Conservation (phyloP, 139 green algal species). For the Chlorella sorokiniana region DNA sequence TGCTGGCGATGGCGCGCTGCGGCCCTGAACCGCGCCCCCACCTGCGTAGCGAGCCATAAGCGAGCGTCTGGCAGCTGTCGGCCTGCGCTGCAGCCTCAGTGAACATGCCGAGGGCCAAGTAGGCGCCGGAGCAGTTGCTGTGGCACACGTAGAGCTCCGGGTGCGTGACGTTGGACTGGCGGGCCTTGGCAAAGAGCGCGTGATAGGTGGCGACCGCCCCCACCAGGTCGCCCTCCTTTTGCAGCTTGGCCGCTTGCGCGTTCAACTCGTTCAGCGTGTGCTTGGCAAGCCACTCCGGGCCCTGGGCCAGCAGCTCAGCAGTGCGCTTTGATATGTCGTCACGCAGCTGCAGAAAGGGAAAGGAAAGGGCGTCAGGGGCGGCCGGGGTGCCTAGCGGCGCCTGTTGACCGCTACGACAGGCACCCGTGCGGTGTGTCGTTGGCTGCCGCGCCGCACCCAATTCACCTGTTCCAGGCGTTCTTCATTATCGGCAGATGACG, state of each 20-base stretch:
- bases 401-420: neutral
- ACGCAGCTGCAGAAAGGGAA: neutral
- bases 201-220: conserved; percentile 47
- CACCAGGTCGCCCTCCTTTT: conserved; percentile 32
- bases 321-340: conserved; percentile 3
- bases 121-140: conserved; percentile 57
- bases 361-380: neutral
- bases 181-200: conserved; percentile 56
- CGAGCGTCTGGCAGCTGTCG: conserved; percentile 34
- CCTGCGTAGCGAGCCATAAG: conserved; percentile 45
- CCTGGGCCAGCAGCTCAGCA: neutral
- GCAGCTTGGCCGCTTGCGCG: conserved; percentile 12
- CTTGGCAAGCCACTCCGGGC: neutral
- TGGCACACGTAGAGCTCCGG: conserved; percentile 67
- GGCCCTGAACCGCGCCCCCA: neutral
- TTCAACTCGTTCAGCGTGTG: conserved; percentile 34
- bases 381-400: neutral
- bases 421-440: neutral
- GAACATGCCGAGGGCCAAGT: conserved; percentile 57
- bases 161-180: conserved; percentile 57
- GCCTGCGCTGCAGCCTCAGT: conserved; percentile 48
- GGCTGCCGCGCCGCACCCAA: neutral
- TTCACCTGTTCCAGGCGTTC: neutral
- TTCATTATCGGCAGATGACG: neutral
- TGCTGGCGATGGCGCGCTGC: no score